Evolutionary conservation across 2,329 filamentous ascomycete genomes (phyloP).

Genomic region (Arachnopeziza araneosa): DNA sequence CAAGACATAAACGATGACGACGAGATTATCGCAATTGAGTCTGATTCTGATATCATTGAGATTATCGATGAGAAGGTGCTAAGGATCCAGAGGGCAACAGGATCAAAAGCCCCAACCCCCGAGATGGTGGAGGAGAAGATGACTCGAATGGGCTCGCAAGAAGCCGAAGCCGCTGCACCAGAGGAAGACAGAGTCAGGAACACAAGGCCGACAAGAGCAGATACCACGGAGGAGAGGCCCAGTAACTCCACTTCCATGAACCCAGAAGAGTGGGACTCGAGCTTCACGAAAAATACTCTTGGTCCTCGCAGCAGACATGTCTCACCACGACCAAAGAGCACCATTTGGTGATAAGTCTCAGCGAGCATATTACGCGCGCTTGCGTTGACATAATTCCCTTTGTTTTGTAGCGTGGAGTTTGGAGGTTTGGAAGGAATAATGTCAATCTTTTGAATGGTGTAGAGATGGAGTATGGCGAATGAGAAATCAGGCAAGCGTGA

Average conservation of each 20-base stretch:
- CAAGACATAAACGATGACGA: not conserved
- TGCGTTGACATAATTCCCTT: not conserved
- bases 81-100: not conserved
- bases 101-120: not conserved
- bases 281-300: slow-evolving; percentile 8
- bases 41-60: not conserved
- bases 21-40: not conserved
- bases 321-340: slow-evolving; percentile 14
- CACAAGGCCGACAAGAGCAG: not conserved
- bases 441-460: too few relatives aligned
- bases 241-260: slow-evolving; percentile 8
- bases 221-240: not conserved
- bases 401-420: not conserved
- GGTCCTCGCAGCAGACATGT: slow-evolving; percentile 7
- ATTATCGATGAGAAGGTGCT: not conserved
- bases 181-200: not conserved
- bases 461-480: too few relatives aligned
- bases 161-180: not conserved
- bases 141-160: not conserved
- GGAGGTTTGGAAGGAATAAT: not conserved
- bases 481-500: too few relatives aligned
- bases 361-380: not conserved
- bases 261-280: slow-evolving; percentile 7
- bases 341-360: slow-evolving; percentile 12
- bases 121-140: not conserved